Evolutionary conservation across 176 grass and related monocot species (phyloP).

Genomic region (Ensete ventricosum): DNA sequence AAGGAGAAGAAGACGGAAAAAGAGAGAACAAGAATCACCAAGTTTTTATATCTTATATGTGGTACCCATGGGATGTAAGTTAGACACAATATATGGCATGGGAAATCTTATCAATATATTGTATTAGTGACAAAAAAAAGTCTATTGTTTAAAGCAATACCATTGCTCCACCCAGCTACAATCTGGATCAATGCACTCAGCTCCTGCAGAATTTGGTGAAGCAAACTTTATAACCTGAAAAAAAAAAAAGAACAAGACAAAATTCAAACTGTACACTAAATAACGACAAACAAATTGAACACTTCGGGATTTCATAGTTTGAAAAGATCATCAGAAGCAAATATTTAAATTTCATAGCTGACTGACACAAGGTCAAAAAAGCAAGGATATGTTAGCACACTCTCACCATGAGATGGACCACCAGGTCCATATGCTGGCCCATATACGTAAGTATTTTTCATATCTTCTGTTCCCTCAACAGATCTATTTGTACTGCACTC

Average conservation of each 20-base stretch:
- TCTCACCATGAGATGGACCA: too few relatives aligned
- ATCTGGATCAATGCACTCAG: constrained; percentile 85
- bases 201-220: constrained; percentile 81
- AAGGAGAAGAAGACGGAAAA: too few relatives aligned
- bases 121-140: background rate
- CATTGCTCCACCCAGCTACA: constrained; percentile 93
- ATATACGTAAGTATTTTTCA: too few relatives aligned
- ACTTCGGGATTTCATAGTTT: background rate
- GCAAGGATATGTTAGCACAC: too few relatives aligned
- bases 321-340: too few relatives aligned
- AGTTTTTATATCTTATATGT: too few relatives aligned
- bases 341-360: too few relatives aligned
- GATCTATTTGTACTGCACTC: too few relatives aligned
- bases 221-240: constrained; percentile 81
- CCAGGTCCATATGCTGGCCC: too few relatives aligned
- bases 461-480: too few relatives aligned
- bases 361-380: too few relatives aligned
- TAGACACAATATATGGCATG: background rate
- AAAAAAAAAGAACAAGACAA: constrained; percentile 20
- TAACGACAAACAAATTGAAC: background rate
- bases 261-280: background rate
- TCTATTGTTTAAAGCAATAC: constrained; percentile 28
- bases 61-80: background rate
- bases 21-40: too few relatives aligned
- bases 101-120: background rate